Evolutionary conservation across 139 green algal species (phyloP).

Genomic region (Coelastrella sp.): DNA sequence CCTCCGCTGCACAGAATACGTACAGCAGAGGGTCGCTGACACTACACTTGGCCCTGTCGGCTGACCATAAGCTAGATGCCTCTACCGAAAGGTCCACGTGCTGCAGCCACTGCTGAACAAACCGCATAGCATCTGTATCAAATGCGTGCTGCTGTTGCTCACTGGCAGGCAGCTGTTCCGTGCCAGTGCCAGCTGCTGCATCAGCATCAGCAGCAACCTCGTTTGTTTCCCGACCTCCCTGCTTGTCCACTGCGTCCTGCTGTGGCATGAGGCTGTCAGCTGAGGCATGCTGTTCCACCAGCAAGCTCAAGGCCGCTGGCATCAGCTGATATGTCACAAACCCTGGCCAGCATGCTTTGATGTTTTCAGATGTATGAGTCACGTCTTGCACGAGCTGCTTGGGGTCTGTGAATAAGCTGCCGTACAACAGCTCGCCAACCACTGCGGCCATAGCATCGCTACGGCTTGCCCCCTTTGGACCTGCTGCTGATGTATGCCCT

Average conservation of each 20-base stretch:
- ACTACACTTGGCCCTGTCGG: too few relatives aligned
- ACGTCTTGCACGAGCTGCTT: background rate
- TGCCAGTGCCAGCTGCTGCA: background rate
- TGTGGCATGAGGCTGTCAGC: background rate
- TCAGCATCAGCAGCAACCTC: background rate
- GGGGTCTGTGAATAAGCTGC: background rate
- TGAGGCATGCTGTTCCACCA: background rate
- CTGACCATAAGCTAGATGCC: background rate
- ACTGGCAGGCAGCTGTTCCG: background rate
- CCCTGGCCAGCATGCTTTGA: background rate
- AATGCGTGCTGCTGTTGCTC: background rate
- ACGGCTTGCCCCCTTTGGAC: background rate
- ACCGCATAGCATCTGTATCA: background rate
- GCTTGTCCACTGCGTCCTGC: background rate
- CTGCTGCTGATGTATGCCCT: too few relatives aligned
- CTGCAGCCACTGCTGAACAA: background rate
- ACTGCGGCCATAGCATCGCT: constrained; percentile 7
- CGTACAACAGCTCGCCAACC: background rate
- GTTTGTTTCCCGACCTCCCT: background rate
- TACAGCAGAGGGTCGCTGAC: background rate
- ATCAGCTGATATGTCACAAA: background rate
- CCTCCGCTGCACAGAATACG: background rate
- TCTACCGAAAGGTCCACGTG: background rate
- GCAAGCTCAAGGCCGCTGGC: background rate
- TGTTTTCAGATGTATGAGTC: background rate